Evolutionary conservation across 2,329 filamentous ascomycete genomes (phyloP), one percentile per base, ranked within the genome.

Genomic region (Clonostachys solani): DNA sequence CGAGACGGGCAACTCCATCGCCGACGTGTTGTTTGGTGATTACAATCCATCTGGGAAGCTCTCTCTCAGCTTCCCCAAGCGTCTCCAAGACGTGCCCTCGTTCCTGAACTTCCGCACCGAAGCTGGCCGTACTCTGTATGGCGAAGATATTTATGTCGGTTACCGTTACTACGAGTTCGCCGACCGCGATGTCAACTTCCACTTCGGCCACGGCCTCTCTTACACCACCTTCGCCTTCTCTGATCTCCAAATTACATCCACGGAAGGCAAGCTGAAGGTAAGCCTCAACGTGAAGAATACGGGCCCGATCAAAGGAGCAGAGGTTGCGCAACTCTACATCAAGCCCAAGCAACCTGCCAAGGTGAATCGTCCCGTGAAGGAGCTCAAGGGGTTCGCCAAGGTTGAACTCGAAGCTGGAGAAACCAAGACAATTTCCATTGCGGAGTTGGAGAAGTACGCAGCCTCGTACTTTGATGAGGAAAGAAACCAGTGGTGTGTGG

Each of bases 1-100:
- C 58, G 89, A 94, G 68, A 86, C 85, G 6, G 89, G 89, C 6
- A 90, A 92, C 59, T 84, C 83, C 12, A 85, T 95, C 51, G 87
- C 86, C 0, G 88, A 92, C 54, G 76, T 92, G 2, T 72, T 92
- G 16, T 87, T 89, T 52, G 89, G 87, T 43, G 78, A 84, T 51
- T 77, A 80, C 42, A 91, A 87, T 59, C 89, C 89, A 12, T 84
- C 81, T 41, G 88, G 83, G 13, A 91, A 91, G 62, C 73, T 92
- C 2, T 85, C 87, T 0, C 72, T 91, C 18, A 86, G 77, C 3
- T 92, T 92, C 68, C 89, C 89, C 1, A 73, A 72, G 45, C 72
- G 74, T 15, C 60, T 86, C 1, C 77, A 86, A 58, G 84, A 91
- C 57, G 89, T 87, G 51, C 88, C 89, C 2, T 80, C 86, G 0